phyloP scores from a whole-genome alignment of 805 yeast genomes.

The Saturnispora mendoncae region DNA sequence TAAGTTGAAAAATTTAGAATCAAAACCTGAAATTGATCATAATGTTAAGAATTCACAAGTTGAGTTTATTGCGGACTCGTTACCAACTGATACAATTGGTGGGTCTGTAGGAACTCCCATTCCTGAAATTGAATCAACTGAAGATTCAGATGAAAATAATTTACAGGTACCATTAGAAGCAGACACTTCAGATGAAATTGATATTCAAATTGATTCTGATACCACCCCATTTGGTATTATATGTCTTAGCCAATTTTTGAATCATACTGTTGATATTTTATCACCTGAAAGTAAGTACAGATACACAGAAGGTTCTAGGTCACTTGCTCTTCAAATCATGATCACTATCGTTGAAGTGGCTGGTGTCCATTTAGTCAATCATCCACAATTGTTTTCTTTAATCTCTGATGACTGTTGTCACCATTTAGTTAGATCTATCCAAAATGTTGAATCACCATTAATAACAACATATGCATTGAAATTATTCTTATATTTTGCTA shows the following conservation, averaged over 20 bases:
- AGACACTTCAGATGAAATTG: constrained; percentile 6
- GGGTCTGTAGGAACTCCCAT: constrained; percentile 27
- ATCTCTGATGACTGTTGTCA: constrained; percentile 80
- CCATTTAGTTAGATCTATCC: constrained; percentile 70
- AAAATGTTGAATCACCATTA: constrained; percentile 62
- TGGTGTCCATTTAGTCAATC: constrained; percentile 53
- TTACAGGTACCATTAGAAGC: too few species aligned
- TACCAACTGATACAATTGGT: constrained; percentile 55
- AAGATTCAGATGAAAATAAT: constrained; percentile 4
- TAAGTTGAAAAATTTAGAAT: constrained; percentile 46
- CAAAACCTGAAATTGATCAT: constrained; percentile 23
- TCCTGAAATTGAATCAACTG: constrained; percentile 1
- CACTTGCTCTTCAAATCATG: constrained; percentile 69
- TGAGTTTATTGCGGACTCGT: constrained; percentile 20
- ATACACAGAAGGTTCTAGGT: constrained; percentile 80
- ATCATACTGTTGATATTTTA: constrained; percentile 67
- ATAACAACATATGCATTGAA: constrained; percentile 69
- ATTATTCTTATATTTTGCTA: constrained; percentile 61
- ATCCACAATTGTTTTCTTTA: constrained; percentile 56
- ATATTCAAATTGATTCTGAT: constrained; percentile 19
- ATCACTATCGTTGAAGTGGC: constrained; percentile 75
- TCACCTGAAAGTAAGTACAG: constrained; percentile 77
- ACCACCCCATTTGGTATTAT: constrained; percentile 58
- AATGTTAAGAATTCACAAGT: constrained; percentile 24
- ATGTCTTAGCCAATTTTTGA: constrained; percentile 68